Base-by-base conservation (phyloP, 345 rosid species). In the Orychophragmus violaceus region DNA sequence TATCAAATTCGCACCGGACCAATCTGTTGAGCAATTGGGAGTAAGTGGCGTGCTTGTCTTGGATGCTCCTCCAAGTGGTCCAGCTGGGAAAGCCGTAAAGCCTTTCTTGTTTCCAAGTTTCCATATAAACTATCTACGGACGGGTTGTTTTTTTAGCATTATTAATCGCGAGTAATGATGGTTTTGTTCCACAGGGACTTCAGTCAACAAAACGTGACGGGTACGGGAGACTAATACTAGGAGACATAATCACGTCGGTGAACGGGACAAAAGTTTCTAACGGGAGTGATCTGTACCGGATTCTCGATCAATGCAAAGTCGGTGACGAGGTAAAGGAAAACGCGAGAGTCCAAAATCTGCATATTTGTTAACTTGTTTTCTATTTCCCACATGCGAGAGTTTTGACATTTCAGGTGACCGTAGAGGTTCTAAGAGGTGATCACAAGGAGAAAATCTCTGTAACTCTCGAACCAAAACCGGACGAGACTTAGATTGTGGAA, bases 61-160 rank as follows among this genome's bases (percentile, higher is more conserved):
- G 62, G 98, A 93, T 57, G 98, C 98, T 74, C 97, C 98, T 9
- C 65, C 77, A 21, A 82, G 72, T 82, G 98, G 98, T 60, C 98
- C 98, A 30, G 97, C 98, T 5, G 97, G 98, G 14, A 93, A 90
- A 82, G 98, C 98, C 56, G 97, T 93, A 88, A n/a, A 70, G 83
- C 54, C 39, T 12, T 60, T 74, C 25, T 18, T 36, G 17, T 45
- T 32, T 23, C 14, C 41, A 19, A 7, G 3, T 46, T 37, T 27
- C 21, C 35, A n/a, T 49, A 32, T 24, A n/a, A 21, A 42, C 30
- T 39, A 21, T 12, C 25, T 33, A 6, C 0, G 5, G 9, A 32
- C 32, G 21, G 1, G 25, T 29, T 54, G 59, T 54, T 54, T 30
- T 54, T 24, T 32, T 1, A n/a, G 36, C 52, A 28, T 29, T 21